phyloP scores from a whole-genome alignment of 2,329 filamentous ascomycete species.

The Zymoseptoria crescenta region DNA sequence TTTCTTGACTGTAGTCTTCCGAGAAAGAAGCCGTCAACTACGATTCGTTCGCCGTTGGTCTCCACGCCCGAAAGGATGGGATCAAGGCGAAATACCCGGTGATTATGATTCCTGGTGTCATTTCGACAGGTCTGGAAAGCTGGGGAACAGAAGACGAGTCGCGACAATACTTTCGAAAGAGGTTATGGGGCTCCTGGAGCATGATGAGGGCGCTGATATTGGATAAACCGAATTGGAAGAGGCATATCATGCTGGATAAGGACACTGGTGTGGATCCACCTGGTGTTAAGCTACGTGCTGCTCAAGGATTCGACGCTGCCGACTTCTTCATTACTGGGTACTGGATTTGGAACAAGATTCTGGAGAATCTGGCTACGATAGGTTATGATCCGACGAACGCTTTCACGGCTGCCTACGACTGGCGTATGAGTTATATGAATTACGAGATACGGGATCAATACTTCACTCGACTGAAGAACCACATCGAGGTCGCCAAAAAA shows the following conservation, averaged over 20 bases:
- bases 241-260: conserved; percentile 93
- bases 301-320: conserved; percentile 93
- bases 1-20: conserved; percentile 52
- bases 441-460: conserved; percentile 88
- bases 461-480: conserved; percentile 80
- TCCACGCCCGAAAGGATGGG: conserved; percentile 74
- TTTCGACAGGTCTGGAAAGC: conserved; percentile 91
- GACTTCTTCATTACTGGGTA: conserved; percentile 88
- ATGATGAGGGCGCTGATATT: conserved; percentile 95
- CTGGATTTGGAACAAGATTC: conserved; percentile 99
- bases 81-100: conserved; percentile 76
- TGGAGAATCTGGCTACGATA: conserved; percentile 91
- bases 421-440: conserved; percentile 84
- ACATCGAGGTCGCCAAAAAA: conserved; percentile 77
- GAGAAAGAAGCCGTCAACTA: conserved; percentile 85
- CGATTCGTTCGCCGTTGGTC: conserved; percentile 85
- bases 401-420: conserved; percentile 71
- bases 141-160: conserved; percentile 87
- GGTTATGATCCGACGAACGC: conserved; percentile 84
- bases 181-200: conserved; percentile 95
- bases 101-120: conserved; percentile 96
- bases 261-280: conserved; percentile 84
- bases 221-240: conserved; percentile 92
- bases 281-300: conserved; percentile 79
- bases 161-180: conserved; percentile 84